A percentile compares a stretch with the other conserved stretches of the same genome.
These are phyloP conservation scores for Sphaerulina vaccinii DNA, from an alignment of 2,329 filamentous ascomycete species.

Conservation along the genomic window DNA sequence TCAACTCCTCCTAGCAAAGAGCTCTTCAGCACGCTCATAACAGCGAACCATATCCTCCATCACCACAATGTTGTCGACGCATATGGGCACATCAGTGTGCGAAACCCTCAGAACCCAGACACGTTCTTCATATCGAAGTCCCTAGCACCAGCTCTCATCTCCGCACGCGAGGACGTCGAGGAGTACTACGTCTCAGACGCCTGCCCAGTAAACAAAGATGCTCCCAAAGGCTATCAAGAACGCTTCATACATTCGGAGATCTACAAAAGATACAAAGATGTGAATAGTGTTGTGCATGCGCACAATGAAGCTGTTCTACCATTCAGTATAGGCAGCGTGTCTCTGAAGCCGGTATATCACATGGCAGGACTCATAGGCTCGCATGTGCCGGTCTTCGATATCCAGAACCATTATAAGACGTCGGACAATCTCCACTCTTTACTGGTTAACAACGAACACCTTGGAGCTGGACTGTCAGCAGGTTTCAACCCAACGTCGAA, in stretches of 20 bases:
- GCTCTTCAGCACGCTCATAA: slow-evolving; percentile 38
- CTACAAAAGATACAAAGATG: slow-evolving; percentile 45
- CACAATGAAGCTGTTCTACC: slow-evolving; percentile 46
- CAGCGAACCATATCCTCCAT: slow-evolving; percentile 40
- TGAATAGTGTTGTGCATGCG: slow-evolving; percentile 47
- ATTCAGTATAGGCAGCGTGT: slow-evolving; percentile 44
- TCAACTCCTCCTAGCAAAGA: slow-evolving; percentile 29
- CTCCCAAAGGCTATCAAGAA: slow-evolving; percentile 40
- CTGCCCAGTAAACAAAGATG: slow-evolving; percentile 29
- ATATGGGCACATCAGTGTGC: slow-evolving; percentile 38
- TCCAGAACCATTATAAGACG: slow-evolving; percentile 34
- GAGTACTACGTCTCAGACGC: slow-evolving; percentile 48
- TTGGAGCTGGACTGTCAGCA: slow-evolving; percentile 37
- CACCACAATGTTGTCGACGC: slow-evolving; percentile 36
- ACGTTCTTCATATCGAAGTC: slow-evolving; percentile 49
- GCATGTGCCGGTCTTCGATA: slow-evolving; percentile 38
- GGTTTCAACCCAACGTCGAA: slow-evolving; percentile 33
- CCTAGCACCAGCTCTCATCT: slow-evolving; percentile 46
- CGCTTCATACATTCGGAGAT: slow-evolving; percentile 47
- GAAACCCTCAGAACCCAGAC: slow-evolving; percentile 37
- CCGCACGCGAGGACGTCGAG: slow-evolving; percentile 43
- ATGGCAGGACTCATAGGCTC: slow-evolving; percentile 43
- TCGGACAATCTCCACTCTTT: slow-evolving; percentile 34
- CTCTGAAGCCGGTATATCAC: slow-evolving; percentile 44
- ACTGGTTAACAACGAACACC: slow-evolving; percentile 36